Conservation (phyloP, 2,329 filamentous ascomycete species). For the Calonectria multiphialidica region DNA sequence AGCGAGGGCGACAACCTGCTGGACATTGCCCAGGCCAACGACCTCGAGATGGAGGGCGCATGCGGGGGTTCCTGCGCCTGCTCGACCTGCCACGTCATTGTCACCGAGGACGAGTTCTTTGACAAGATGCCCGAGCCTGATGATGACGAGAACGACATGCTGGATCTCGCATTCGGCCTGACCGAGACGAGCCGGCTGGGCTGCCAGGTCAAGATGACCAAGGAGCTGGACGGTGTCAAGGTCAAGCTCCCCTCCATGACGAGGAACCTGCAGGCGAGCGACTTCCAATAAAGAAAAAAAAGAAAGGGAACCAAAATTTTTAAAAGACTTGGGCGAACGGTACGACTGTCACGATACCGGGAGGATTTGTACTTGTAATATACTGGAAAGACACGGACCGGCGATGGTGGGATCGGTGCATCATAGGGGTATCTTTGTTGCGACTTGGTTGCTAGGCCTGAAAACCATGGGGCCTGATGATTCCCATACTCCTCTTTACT, state of each 20-base stretch:
- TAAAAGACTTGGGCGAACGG: slow-evolving; percentile 18
- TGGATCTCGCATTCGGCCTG: slow-evolving; percentile 90
- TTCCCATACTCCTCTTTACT: slow-evolving; percentile 45
- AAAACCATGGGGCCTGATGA: slow-evolving; percentile 40
- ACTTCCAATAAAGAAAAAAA: slow-evolving; percentile 70
- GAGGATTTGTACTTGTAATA: slow-evolving; percentile 44
- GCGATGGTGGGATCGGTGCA: slow-evolving; percentile 41
- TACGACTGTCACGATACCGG: slow-evolving; percentile 33
- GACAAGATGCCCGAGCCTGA: slow-evolving; percentile 83
- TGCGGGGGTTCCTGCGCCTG: slow-evolving; percentile 95
- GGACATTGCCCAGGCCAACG: slow-evolving; percentile 93
- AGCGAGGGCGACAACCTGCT: slow-evolving; percentile 91
- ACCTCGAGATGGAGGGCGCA: slow-evolving; percentile 98
- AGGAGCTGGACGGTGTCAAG: slow-evolving; percentile 87
- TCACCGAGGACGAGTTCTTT: slow-evolving; percentile 78
- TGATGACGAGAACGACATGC: slow-evolving; percentile 89
- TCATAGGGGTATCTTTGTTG: slow-evolving; percentile 47
- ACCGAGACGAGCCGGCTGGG: slow-evolving; percentile 88
- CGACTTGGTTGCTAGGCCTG: slow-evolving; percentile 41
- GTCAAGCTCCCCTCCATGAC: slow-evolving; percentile 94
- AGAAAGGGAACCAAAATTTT: background rate
- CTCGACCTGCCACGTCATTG: slow-evolving; percentile 93
- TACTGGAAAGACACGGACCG: slow-evolving; percentile 38
- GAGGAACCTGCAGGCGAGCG: slow-evolving; percentile 93
- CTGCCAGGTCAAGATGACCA: slow-evolving; percentile 92